Percentiles rank a stretch among this genome's conserved stretches.
These are phyloP conservation scores for Aspergillus ochraceus DNA, from an alignment of 2,329 filamentous ascomycete genomes.

Conservation along the genomic window DNA sequence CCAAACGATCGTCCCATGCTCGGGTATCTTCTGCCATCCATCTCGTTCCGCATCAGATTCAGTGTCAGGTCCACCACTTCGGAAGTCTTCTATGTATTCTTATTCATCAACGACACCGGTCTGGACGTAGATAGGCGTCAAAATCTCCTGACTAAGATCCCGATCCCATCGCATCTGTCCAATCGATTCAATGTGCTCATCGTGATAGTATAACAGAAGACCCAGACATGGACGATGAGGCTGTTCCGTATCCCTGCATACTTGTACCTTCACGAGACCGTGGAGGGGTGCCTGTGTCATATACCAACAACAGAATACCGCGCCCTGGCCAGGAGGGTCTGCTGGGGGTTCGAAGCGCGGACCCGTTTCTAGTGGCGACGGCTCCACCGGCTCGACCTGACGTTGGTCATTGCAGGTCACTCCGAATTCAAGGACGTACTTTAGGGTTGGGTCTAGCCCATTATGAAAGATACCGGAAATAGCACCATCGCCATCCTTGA, in stretches of 20 bases:
- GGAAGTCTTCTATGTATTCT: slow-evolving; percentile 12
- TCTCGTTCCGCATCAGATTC: not conserved
- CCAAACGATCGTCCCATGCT: slow-evolving; percentile 11
- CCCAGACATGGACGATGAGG: slow-evolving; percentile 11
- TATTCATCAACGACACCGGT: slow-evolving; percentile 1
- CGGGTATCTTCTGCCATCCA: slow-evolving; percentile 8
- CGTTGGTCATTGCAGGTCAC: slow-evolving; percentile 13
- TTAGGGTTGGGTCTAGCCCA: slow-evolving; percentile 5
- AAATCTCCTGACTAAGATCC: slow-evolving; percentile 6
- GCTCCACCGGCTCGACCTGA: not conserved
- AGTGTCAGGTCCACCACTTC: not conserved
- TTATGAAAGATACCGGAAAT: slow-evolving; percentile 18
- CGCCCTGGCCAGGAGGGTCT: not conserved
- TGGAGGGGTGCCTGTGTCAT: slow-evolving; percentile 13
- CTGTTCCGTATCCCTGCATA: slow-evolving; percentile 12
- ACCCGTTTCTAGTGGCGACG: not conserved
- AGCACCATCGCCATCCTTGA: slow-evolving; percentile 8
- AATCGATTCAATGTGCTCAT: slow-evolving; percentile 13
- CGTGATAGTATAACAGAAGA: slow-evolving; percentile 13
- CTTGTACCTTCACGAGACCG: slow-evolving; percentile 10
- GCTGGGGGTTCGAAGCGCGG: slow-evolving; percentile 2
- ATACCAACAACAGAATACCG: slow-evolving; percentile 8
- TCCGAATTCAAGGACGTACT: slow-evolving; percentile 7
- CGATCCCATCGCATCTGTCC: slow-evolving; percentile 16
- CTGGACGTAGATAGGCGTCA: slow-evolving; percentile 7